Base-by-base conservation (phyloP, 805 yeast genomes). In the Wickerhamomyces ciferrii region DNA sequence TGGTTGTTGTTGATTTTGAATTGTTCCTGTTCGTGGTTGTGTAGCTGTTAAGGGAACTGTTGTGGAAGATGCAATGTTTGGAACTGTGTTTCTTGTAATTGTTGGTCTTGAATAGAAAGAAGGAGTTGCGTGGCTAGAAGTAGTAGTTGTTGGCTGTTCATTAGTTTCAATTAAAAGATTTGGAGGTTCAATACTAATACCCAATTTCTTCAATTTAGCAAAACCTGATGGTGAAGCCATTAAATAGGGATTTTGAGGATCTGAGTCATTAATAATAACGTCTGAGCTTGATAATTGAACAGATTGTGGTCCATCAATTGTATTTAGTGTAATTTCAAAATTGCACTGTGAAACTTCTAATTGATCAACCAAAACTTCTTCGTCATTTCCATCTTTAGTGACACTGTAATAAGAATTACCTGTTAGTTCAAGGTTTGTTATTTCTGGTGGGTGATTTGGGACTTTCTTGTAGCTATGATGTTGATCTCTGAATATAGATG, bases 211-310 rank as follows among this genome's bases (percentile, higher is more conserved):
- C 15, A 62, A 24, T 32, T 50, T 52, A 1, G 64, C 60, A 17
- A 48, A 43, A 0, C 65, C 67, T 3, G 65, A 43, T 7, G 59
- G 60, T 7, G 53, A 56, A 1, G 62, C 24, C 63, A 63, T 56
- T 9, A 61, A 19, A 46, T 60, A 61, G 2, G 60, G 59, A n/a
- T 43, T 44, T 2, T 39, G 24, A 4, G 59, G 57, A 32, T 56
- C 54, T 4, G 56, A 25, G n/a, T 54, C 49, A 34, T 62, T 60
- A 24, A 61, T 48, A 1, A 60, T 53, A 0, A 46, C 57, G 39
- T 62, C 60, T 1, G 59, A 52, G 2, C 59, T 43, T 3, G 65
- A 56, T 9, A 62, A 46, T 13, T n/a, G 25, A 1, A 59, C 55
- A 7, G 39, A 39, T 18, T 43, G 39, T n/a, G 47, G 50, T 2